A percentile compares a stretch with the other conserved stretches of the same genome.
phyloP scores from a whole-genome alignment of 176 grass and related monocot species.

The Luzula sylvatica region DNA sequence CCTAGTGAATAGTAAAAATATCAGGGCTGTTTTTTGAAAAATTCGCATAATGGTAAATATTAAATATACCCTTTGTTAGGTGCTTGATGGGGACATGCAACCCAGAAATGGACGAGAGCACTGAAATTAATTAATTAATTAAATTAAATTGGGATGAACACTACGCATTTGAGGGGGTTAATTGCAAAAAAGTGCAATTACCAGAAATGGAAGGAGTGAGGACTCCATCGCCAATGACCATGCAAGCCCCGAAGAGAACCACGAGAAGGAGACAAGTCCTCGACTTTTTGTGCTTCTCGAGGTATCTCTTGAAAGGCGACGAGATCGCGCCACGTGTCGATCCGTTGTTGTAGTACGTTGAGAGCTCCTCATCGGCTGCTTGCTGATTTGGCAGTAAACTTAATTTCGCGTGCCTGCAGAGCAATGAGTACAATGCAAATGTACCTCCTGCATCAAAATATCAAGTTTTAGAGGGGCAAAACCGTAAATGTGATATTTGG shows the following conservation, averaged over 20 bases:
- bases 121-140: constrained; percentile 30
- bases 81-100: constrained; percentile 56
- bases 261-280: constrained; percentile 62
- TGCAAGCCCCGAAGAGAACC: constrained; percentile 83
- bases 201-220: constrained; percentile 41
- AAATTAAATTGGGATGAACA: constrained; percentile 10
- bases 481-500: background rate
- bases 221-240: constrained; percentile 92
- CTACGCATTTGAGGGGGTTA: too few species aligned
- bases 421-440: constrained; percentile 89
- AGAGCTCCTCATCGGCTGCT: constrained; percentile 90
- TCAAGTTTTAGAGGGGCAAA: constrained; percentile 1
- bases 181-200: too few species aligned
- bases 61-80: constrained; percentile 54
- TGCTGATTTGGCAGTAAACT: constrained; percentile 95
- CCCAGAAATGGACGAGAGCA: constrained; percentile 91
- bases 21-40: background rate
- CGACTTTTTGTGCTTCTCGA: constrained; percentile 79
- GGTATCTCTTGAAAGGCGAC: constrained; percentile 63
- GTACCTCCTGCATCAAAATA: constrained; percentile 46
- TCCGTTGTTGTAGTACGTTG: constrained; percentile 61
- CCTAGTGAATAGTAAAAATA: constrained; percentile 27
- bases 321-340: constrained; percentile 27
- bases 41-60: too few species aligned
- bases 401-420: constrained; percentile 92